A percentile compares a stretch with the other conserved stretches of the same genome.
phyloP scores from a whole-genome alignment of 176 grass and related monocot genomes.

The Cymbopogon citratus region DNA sequence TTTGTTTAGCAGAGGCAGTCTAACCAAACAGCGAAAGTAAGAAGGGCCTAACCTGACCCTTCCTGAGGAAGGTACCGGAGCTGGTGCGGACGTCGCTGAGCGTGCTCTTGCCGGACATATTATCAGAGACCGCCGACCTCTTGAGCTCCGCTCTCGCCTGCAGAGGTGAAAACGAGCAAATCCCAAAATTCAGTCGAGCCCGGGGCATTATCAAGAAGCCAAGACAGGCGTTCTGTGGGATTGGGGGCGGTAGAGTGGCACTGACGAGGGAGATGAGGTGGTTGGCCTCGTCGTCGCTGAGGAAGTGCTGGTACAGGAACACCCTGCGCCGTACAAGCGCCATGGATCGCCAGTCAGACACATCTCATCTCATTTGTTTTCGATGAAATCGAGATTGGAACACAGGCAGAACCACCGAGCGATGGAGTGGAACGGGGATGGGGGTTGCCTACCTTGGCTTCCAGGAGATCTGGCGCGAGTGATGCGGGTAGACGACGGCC shows the following conservation, averaged over 20 bases:
- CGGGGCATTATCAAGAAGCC: background rate
- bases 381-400: constrained; percentile 1
- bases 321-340: constrained; percentile 31
- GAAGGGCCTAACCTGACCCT: constrained; percentile 54
- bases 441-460: constrained; percentile 52
- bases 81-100: constrained; percentile 77
- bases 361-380: background rate
- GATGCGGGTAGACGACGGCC: constrained; percentile 48
- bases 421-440: background rate
- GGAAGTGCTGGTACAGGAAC: constrained; percentile 77
- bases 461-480: constrained; percentile 77
- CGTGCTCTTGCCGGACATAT: constrained; percentile 67
- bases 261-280: constrained; percentile 81
- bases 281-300: constrained; percentile 81
- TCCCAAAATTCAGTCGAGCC: background rate
- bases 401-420: background rate
- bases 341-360: constrained; percentile 12
- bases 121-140: constrained; percentile 72
- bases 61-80: constrained; percentile 72
- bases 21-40: background rate
- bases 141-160: constrained; percentile 87
- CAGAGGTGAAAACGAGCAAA: background rate
- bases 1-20: background rate
- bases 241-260: background rate
- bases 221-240: background rate